Evolutionary conservation across 495 filamentous ascomycete species (phyloP).

Genomic region (Sporormia fimetaria): DNA sequence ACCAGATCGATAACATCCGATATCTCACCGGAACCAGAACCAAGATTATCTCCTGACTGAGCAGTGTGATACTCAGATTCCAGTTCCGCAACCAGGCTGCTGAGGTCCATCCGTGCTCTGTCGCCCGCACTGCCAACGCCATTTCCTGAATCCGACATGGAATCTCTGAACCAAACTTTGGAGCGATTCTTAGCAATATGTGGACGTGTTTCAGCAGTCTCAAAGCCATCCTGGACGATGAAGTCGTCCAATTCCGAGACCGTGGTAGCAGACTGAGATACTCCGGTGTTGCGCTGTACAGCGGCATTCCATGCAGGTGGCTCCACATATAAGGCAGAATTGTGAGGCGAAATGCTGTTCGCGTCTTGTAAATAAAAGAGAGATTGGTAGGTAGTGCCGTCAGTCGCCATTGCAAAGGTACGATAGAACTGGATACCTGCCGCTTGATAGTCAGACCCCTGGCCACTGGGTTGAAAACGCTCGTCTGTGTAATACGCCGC

Average conservation of each 20-base stretch:
- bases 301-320: too few relatives aligned
- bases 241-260: conserved; percentile 17
- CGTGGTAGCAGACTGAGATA: not conserved
- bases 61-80: too few relatives aligned
- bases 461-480: not conserved
- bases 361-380: not conserved
- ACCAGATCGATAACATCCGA: too few relatives aligned
- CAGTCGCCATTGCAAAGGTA: conserved; percentile 8
- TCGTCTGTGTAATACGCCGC: not conserved
- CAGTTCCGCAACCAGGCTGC: too few relatives aligned
- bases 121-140: too few relatives aligned
- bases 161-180: not conserved
- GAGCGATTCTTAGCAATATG: not conserved
- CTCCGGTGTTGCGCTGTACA: too few relatives aligned
- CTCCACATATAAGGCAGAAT: too few relatives aligned
- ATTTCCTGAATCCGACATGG: too few relatives aligned
- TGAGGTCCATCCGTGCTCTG: too few relatives aligned
- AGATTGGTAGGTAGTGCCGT: not conserved
- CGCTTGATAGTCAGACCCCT: conserved; percentile 8
- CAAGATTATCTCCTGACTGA: too few relatives aligned
- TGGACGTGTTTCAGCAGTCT: not conserved
- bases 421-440: conserved; percentile 20
- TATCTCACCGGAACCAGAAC: too few relatives aligned
- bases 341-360: too few relatives aligned
- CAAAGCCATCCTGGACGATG: conserved; percentile 21